Evolutionary conservation across 2,329 filamentous ascomycete genomes (phyloP), one percentile per base, ranked within the genome.

Genomic region (Akanthomyces uredinophilus): DNA sequence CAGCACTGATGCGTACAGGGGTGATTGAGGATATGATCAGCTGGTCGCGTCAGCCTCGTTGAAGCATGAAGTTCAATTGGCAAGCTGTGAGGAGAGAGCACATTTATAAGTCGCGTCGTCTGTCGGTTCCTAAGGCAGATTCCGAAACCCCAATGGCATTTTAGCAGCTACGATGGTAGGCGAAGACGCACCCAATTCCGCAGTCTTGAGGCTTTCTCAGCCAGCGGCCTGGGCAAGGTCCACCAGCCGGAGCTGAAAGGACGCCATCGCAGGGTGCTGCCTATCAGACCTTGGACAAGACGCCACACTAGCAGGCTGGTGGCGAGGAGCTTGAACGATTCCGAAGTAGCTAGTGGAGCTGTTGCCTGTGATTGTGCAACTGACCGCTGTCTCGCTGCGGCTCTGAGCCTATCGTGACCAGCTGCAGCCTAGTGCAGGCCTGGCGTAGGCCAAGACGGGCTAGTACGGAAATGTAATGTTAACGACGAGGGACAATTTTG

Each of bases 161-260:
- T 14, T 50, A 32, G 20, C 1, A 20, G 24, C 16, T 51, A 22
- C 46, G 22, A 35, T 32, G 43, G n/a, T 44, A 50, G 35, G 22
- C 37, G 47, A 59, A 35, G 11, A 44, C 46, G 35, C 22, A n/a
- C 35, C 18, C 37, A 51, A 59, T 59, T 59, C 46, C 32, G 18
- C 24, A 41, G 20, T 7, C 22, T 43, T 35, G 24, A 43, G 35
- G 56, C 46, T 27, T 51, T 51, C 46, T 43, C 24, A 43, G 46
- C 35, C 35, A 43, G 37, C 22, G 18, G 29, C 39, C 44, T n/a
- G 29, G 29, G 22, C 57, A 53, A 35, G 41, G 39, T 53, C 57
- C 57, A 52, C 57, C 44, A 14, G 49, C 47, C 53, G 20, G 37
- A 60, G 57, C 57, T 60, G 49, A 53, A 53, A 44, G 49, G 47